Percentiles rank a stretch among this genome's conserved stretches.
These are phyloP conservation scores for Colletotrichum sp. DNA, from an alignment of 2,329 filamentous ascomycete genomes.

Conservation along the genomic window DNA sequence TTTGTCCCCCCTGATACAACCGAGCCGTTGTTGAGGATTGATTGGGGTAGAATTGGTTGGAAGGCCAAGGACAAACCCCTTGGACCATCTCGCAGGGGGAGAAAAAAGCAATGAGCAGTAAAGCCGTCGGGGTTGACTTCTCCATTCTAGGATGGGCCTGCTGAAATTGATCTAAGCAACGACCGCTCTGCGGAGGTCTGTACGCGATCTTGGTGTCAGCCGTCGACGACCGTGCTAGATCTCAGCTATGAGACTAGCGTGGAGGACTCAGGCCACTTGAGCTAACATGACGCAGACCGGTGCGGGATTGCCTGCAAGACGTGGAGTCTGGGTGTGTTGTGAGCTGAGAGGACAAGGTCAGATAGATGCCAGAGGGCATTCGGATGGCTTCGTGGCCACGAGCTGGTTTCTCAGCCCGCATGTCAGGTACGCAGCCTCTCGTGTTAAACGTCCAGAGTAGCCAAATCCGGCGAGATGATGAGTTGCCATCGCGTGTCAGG, in stretches of 20 bases:
- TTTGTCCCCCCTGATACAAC: neutral
- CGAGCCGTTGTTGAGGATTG: neutral
- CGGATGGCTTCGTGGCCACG: neutral
- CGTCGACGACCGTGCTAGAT: neutral
- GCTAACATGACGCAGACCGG: neutral
- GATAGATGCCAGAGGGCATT: neutral
- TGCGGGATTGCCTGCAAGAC: neutral
- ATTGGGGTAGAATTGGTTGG: neutral
- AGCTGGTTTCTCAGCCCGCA: neutral
- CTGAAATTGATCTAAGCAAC: neutral
- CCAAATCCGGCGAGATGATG: conserved; percentile 2
- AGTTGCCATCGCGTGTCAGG: neutral
- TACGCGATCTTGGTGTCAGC: neutral
- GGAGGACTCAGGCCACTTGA: neutral
- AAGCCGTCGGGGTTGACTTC: neutral
- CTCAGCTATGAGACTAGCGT: neutral
- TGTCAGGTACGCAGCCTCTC: neutral
- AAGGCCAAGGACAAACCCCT: neutral
- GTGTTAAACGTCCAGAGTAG: neutral
- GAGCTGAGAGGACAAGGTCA: neutral
- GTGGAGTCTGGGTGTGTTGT: neutral
- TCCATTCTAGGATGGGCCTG: neutral
- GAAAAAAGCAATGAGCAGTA: neutral
- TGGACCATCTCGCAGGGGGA: neutral
- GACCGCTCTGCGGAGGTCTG: neutral